A percentile compares a stretch with the other conserved stretches of the same genome.
Evolutionary conservation across 2,329 filamentous ascomycete genomes (phyloP).

Genomic region (Exophiala calicioides): DNA sequence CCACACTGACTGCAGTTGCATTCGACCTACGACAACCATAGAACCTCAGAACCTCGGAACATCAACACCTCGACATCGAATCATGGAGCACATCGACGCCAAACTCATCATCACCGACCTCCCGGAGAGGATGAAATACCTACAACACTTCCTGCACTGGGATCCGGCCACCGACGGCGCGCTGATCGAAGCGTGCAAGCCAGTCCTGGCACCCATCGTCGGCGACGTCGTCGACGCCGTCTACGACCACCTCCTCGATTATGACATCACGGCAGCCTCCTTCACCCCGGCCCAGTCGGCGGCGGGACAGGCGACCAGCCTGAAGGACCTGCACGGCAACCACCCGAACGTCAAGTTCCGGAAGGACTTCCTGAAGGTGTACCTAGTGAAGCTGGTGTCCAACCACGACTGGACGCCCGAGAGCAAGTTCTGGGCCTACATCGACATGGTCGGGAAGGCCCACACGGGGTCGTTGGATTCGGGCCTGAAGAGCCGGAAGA

Average conservation of each 20-base stretch:
- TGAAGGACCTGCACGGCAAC: constrained; percentile 25
- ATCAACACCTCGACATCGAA: no score
- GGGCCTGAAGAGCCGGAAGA: constrained; percentile 33
- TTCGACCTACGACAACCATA: background rate
- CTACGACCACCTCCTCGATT: constrained; percentile 35
- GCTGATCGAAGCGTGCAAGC: constrained; percentile 30
- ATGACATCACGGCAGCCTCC: constrained; percentile 36
- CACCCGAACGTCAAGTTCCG: constrained; percentile 36
- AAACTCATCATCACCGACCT: constrained; percentile 16
- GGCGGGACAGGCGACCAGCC: constrained; percentile 14
- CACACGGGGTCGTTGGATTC: constrained; percentile 33
- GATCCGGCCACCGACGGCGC: constrained; percentile 31
- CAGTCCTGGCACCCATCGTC: constrained; percentile 32
- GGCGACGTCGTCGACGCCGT: constrained; percentile 34
- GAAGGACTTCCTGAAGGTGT: constrained; percentile 35
- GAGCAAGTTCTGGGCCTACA: constrained; percentile 35
- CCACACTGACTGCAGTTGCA: background rate
- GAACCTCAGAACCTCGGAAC: no score
- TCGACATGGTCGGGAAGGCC: constrained; percentile 36
- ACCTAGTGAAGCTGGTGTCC: constrained; percentile 33
- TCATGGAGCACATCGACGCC: constrained; percentile 27
- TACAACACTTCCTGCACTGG: constrained; percentile 34
- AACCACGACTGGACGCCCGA: constrained; percentile 35
- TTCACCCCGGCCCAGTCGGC: constrained; percentile 33
- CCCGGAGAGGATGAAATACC: constrained; percentile 31